Evolutionary conservation across 1,139 yeast genomes (phyloP).

Genomic region (Geotrichum macrosporum): DNA sequence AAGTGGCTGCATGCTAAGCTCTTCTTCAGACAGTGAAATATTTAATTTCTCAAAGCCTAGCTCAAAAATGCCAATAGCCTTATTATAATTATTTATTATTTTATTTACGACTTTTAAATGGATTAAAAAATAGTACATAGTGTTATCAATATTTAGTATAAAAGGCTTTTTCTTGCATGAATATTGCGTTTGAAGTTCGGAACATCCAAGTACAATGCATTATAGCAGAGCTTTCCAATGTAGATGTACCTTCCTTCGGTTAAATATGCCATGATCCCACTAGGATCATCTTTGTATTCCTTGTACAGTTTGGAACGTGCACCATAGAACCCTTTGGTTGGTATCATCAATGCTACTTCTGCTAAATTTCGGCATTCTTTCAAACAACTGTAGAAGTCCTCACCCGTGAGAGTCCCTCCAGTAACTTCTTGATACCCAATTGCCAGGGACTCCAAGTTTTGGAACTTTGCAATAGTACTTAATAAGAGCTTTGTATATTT

Average conservation of each 20-base stretch:
- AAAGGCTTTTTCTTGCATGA: background rate
- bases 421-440: slow-evolving; percentile 14
- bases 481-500: slow-evolving; percentile 4
- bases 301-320: slow-evolving; percentile 6
- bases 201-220: slow-evolving; percentile 12
- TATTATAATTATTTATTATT: too few relatives aligned
- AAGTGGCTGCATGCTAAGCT: too few relatives aligned
- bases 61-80: too few relatives aligned
- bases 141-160: background rate
- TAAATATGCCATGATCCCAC: slow-evolving; percentile 6
- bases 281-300: slow-evolving; percentile 1
- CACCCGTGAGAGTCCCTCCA: slow-evolving; percentile 4
- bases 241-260: slow-evolving; percentile 15
- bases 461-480: slow-evolving; percentile 3
- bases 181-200: slow-evolving; percentile 11
- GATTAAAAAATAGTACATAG: background rate
- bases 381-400: slow-evolving; percentile 2
- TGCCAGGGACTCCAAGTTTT: slow-evolving; percentile 5
- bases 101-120: background rate
- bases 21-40: too few relatives aligned
- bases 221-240: slow-evolving; percentile 12
- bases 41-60: too few relatives aligned
- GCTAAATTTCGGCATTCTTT: slow-evolving; percentile 1
- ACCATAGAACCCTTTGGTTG: slow-evolving; percentile 14
- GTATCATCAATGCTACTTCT: slow-evolving; percentile 12